These are phyloP conservation scores for Escovopsis weberi DNA, from an alignment of 2,329 filamentous ascomycete genomes.

Conservation along the genomic window DNA sequence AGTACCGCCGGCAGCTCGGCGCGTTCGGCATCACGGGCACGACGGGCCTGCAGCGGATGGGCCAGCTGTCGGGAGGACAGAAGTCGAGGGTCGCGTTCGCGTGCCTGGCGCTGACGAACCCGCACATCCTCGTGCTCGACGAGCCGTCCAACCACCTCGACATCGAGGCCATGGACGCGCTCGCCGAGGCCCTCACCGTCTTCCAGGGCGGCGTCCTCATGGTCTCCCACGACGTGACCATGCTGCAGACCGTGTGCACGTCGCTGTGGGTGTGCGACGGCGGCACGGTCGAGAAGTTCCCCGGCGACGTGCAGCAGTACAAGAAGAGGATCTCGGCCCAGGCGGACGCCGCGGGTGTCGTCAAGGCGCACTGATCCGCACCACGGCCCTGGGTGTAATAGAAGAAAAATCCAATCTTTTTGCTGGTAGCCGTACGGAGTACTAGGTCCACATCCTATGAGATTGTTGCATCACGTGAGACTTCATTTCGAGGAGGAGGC, in stretches of 20 bases:
- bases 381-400: no score
- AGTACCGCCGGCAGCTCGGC: slow-evolving; percentile 88
- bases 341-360: slow-evolving; percentile 77
- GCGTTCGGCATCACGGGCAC: slow-evolving; percentile 86
- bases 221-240: slow-evolving; percentile 98
- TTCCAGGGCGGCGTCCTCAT: slow-evolving; percentile 95
- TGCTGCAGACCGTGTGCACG: slow-evolving; percentile 91
- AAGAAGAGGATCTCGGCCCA: slow-evolving; percentile 92
- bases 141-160: slow-evolving; percentile 97
- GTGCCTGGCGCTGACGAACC: slow-evolving; percentile 85
- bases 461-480: no score
- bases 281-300: slow-evolving; percentile 90
- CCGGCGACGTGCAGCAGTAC: slow-evolving; percentile 87
- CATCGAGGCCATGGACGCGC: slow-evolving; percentile 97
- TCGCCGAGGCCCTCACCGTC: slow-evolving; percentile 66
- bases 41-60: slow-evolving; percentile 95
- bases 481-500: no score
- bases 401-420: no score
- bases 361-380: slow-evolving; percentile 40
- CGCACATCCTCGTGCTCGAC: slow-evolving; percentile 94
- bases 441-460: no score
- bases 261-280: slow-evolving; percentile 94
- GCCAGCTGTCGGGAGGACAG: slow-evolving; percentile 82
- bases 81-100: slow-evolving; percentile 98
- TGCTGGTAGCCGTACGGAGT: no score